Evolutionary conservation across 2,329 filamentous ascomycete genomes (phyloP).

Genomic region (Camillea tinctor): DNA sequence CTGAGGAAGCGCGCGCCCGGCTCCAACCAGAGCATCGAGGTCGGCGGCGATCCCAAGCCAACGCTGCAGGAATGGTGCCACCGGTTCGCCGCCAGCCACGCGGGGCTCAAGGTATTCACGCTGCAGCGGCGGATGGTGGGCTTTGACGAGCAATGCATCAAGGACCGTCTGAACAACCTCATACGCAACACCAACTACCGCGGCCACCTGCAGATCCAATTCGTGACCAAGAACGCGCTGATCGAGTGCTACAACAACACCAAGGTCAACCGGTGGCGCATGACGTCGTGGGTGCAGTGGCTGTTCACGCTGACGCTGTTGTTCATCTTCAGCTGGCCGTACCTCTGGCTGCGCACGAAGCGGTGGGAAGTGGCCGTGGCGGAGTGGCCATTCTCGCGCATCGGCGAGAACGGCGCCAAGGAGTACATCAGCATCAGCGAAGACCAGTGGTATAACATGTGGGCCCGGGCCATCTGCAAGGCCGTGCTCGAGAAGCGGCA

Average conservation of each 20-base stretch:
- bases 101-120: constrained; percentile 56
- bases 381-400: constrained; percentile 57
- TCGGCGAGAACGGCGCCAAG: constrained; percentile 35
- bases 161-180: constrained; percentile 51
- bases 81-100: constrained; percentile 59
- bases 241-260: constrained; percentile 65
- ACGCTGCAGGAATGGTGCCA: constrained; percentile 64
- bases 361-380: constrained; percentile 63
- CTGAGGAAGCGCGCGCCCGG: constrained; percentile 40
- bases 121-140: constrained; percentile 55
- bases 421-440: constrained; percentile 55
- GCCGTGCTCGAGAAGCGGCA: constrained; percentile 59
- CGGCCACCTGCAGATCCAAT: constrained; percentile 57
- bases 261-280: constrained; percentile 62
- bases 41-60: constrained; percentile 38
- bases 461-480: constrained; percentile 58
- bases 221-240: constrained; percentile 55
- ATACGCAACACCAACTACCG: constrained; percentile 67
- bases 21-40: constrained; percentile 43
- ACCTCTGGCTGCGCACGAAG: constrained; percentile 65
- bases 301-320: constrained; percentile 66
- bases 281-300: constrained; percentile 61
- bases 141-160: constrained; percentile 57
- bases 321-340: constrained; percentile 70
- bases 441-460: constrained; percentile 61